Evolutionary conservation across 306 rosid genomes (phyloP).

Genomic region (Cucurbita pepo): DNA sequence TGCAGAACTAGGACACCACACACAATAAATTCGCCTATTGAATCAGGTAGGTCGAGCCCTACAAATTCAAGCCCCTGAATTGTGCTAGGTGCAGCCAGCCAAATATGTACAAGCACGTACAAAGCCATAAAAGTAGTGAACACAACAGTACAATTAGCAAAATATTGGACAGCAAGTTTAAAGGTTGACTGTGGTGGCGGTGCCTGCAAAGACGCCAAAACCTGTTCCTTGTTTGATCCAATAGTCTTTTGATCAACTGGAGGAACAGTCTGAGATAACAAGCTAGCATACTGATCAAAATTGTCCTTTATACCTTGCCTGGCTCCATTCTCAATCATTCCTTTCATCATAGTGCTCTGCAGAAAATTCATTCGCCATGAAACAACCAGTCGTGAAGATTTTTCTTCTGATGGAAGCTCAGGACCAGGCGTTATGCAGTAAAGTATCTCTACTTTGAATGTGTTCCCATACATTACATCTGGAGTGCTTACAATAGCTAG

Average conservation of each 20-base stretch:
- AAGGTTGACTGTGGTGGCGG: slow-evolving; percentile 49
- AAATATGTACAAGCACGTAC: slow-evolving; percentile 69
- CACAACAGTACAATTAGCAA: slow-evolving; percentile 62
- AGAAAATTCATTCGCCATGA: slow-evolving; percentile 83
- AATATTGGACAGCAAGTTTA: slow-evolving; percentile 67
- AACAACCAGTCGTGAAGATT: slow-evolving; percentile 55
- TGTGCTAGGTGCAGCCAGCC: slow-evolving; percentile 52
- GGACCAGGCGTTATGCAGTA: slow-evolving; percentile 77
- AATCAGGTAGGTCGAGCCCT: slow-evolving; percentile 95
- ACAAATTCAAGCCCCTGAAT: slow-evolving; percentile 87
- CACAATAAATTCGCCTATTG: slow-evolving; percentile 75
- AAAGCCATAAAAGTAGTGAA: slow-evolving; percentile 53
- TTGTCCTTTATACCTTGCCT: slow-evolving; percentile 84
- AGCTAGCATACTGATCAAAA: slow-evolving; percentile 49
- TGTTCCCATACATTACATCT: slow-evolving; percentile 76
- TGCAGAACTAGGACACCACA: slow-evolving; percentile 82
- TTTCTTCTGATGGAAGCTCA: slow-evolving; percentile 65
- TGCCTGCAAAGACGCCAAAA: slow-evolving; percentile 64
- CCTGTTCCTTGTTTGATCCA: slow-evolving; percentile 70
- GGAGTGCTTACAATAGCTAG: slow-evolving; percentile 59
- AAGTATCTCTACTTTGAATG: slow-evolving; percentile 59
- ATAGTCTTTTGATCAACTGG: slow-evolving; percentile 70
- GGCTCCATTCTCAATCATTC: slow-evolving; percentile 88
- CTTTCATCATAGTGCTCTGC: slow-evolving; percentile 97
- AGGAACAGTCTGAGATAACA: slow-evolving; percentile 49